Percentiles rank a stretch among this genome's conserved stretches.
Evolutionary conservation across 2,329 filamentous ascomycete species (phyloP).

Genomic region (Diplocarpon mali): DNA sequence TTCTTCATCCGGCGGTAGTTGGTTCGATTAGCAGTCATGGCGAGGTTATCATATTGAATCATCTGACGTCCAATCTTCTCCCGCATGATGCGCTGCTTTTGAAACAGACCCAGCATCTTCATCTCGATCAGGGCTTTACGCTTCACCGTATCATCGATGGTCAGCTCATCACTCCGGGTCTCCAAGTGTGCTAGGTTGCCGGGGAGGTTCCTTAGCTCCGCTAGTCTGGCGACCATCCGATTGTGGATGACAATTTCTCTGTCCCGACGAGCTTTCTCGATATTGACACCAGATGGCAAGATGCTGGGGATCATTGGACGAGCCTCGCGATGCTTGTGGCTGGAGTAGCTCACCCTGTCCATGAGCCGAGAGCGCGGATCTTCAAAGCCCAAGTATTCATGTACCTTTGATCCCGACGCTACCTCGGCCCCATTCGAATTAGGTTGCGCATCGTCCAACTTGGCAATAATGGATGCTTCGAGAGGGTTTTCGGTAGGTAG

Average conservation of each 20-base stretch:
- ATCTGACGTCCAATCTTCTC: slow-evolving; percentile 84
- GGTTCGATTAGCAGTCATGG: slow-evolving; percentile 90
- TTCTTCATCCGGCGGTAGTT: slow-evolving; percentile 94
- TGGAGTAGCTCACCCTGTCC: slow-evolving; percentile 60
- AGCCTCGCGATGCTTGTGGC: slow-evolving; percentile 65
- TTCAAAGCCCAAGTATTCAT: slow-evolving; percentile 51
- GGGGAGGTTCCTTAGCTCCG: slow-evolving; percentile 72
- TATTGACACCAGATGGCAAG: slow-evolving; percentile 79
- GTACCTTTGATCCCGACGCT: slow-evolving; percentile 31
- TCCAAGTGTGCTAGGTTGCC: slow-evolving; percentile 87
- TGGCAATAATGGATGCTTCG: slow-evolving; percentile 15
- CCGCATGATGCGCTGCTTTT: slow-evolving; percentile 77
- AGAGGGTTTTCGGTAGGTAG: slow-evolving; percentile 14
- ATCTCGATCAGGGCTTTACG: slow-evolving; percentile 88
- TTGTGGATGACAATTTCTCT: slow-evolving; percentile 84
- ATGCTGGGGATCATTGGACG: slow-evolving; percentile 76
- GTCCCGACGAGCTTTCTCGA: slow-evolving; percentile 76
- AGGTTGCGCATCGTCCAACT: slow-evolving; percentile 26
- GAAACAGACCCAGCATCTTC: slow-evolving; percentile 79
- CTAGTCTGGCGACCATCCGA: slow-evolving; percentile 72
- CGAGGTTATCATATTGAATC: slow-evolving; percentile 90
- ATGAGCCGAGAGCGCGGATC: slow-evolving; percentile 47
- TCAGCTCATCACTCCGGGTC: slow-evolving; percentile 54
- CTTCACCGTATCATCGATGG: slow-evolving; percentile 73
- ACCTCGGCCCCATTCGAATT: slow-evolving; percentile 28